Evolutionary conservation across 2,329 filamentous ascomycete species (phyloP), one percentile per base, ranked within the genome.

Genomic region (Ceratocystis colombiana): DNA sequence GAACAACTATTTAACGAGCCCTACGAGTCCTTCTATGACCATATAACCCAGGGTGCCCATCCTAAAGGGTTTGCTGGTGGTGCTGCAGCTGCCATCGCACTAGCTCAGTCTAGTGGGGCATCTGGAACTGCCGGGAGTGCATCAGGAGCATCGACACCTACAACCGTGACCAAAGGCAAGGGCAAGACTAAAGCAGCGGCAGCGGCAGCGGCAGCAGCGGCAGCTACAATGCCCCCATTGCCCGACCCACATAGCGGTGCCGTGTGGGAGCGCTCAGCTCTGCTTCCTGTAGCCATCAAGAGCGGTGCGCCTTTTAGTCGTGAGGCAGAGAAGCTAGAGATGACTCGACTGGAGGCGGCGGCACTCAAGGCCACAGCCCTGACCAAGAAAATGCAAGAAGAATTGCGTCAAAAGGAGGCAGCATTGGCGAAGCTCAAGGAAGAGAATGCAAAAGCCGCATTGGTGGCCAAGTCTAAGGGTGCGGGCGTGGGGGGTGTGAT

Each of bases 1-100:
- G 91, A 96, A 73, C 88, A 97, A 70, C 83, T 97, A 62, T 99
- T 99, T 81, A 97, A 96, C 77, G 94, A 99, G 76, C 94, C 94
- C 0, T 94, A 91, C 71, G 90, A 96, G 75, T 84, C 88, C 59
- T 93, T 99, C 73, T 96, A 90, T 76, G 90, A 96, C 69, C 80
- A 90, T 33, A 80, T 99, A 68, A 97, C 91, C 1, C 81, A 82
- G 5, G 89, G 89, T 68, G 84, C 86, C 30, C 84, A 80, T 4
- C 79, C 80, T 63, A 79, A 77, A 69, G 76, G 76, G 69, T 79
- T 72, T 72, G 75, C 69, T 69, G 74, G 61, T 61, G 71, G 63
- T 62, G 69, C 46, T 66, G 30, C 64, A 17, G 44, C 67, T 22
- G 64, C 61, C 25, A 61, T 64, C 5, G 28, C 64, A 7, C 55